These are phyloP conservation scores for Apodospora peruviana DNA, from an alignment of 495 filamentous ascomycete species.

Conservation along the genomic window DNA sequence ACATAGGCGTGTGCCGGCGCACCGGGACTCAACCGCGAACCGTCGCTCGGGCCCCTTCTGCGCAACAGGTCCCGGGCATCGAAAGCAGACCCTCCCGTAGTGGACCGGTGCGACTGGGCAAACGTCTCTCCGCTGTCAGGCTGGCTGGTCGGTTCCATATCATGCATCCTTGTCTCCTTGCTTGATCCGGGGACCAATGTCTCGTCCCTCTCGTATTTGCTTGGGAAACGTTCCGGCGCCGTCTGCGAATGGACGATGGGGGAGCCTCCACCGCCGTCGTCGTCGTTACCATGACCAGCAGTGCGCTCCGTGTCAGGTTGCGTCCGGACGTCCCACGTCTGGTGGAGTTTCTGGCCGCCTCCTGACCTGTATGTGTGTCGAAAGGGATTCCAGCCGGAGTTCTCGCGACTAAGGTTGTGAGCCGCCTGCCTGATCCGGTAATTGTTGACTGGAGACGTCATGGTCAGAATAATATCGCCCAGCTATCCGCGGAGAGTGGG, in stretches of 20 bases:
- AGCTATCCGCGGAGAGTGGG: neutral
- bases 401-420: slow-evolving; percentile 23
- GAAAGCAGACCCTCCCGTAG: neutral
- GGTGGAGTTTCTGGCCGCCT: neutral
- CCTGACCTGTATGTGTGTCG: slow-evolving; percentile 21
- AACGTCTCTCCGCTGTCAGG: slow-evolving; percentile 6
- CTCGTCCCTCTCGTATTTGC: neutral
- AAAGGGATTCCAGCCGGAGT: slow-evolving; percentile 28
- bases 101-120: neutral
- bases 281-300: neutral
- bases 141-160: slow-evolving; percentile 3
- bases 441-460: slow-evolving; percentile 30
- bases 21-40: too few species aligned
- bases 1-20: neutral
- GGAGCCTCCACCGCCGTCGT: neutral
- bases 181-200: neutral
- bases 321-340: slow-evolving; percentile 9
- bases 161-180: neutral
- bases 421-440: slow-evolving; percentile 26
- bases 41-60: slow-evolving; percentile 1
- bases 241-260: slow-evolving; percentile 10
- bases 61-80: neutral
- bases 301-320: too few species aligned
- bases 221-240: slow-evolving; percentile 5
- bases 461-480: slow-evolving; percentile 18